Evolutionary conservation across 441 rosid species (phyloP).

Genomic region (Macaranga tanarius): DNA sequence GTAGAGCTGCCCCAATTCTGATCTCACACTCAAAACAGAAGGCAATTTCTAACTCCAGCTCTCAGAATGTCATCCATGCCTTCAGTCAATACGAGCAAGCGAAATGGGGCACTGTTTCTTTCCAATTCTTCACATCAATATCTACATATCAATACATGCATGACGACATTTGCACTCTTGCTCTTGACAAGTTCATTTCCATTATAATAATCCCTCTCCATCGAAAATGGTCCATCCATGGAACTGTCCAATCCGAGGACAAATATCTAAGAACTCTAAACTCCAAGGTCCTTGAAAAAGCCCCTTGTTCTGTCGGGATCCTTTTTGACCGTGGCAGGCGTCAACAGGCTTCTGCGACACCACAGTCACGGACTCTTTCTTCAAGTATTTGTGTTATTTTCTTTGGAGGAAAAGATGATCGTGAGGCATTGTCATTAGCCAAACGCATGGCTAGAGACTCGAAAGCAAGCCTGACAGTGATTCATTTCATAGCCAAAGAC

Average conservation of each 20-base stretch:
- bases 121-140: conserved; percentile 35
- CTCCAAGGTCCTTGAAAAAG: conserved; percentile 37
- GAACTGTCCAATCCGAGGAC: conserved; percentile 30
- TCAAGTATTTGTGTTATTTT: conserved; percentile 1
- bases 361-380: neutral
- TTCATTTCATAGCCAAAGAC: neutral
- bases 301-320: conserved; percentile 64
- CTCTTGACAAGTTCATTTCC: conserved; percentile 30
- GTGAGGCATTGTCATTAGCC: conserved; percentile 12
- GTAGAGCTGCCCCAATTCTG: conserved; percentile 43
- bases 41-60: conserved; percentile 6
- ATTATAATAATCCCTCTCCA: conserved; percentile 47
- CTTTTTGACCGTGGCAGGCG: conserved; percentile 38
- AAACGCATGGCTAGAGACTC: conserved; percentile 5
- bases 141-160: conserved; percentile 39
- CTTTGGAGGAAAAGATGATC: conserved; percentile 17
- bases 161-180: conserved; percentile 48
- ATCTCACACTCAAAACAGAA: conserved; percentile 29
- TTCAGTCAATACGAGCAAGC: conserved; percentile 33
- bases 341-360: neutral
- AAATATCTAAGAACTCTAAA: conserved; percentile 35
- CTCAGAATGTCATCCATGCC: conserved; percentile 31
- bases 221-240: conserved; percentile 31
- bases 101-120: conserved; percentile 3
- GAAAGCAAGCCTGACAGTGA: neutral